Base-by-base conservation (phyloP, 2,329 filamentous ascomycete species). In the Botrytis pseudocinerea region DNA sequence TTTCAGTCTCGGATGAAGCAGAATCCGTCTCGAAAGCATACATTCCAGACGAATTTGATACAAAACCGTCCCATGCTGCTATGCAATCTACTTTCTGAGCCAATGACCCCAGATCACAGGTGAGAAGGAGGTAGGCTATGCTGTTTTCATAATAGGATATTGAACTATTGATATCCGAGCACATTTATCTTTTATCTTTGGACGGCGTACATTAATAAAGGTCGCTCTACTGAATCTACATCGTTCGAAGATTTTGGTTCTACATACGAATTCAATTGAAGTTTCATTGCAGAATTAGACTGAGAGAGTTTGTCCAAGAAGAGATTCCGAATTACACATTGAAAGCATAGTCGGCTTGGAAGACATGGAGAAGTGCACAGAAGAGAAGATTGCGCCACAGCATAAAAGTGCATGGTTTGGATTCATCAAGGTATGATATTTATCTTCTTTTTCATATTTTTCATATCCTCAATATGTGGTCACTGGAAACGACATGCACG, bases 351-450 rank as follows among this genome's bases (percentile, higher is more conserved):
- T 57, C 16, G 48, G 16, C 22, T 42, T 14, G 2, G 28, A 46
- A 60, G 38, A 32, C 1, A 72, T 72, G 70, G 62, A 73, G 9
- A 73, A 68, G 14, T 71, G 69, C 28, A 62, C 35, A 46, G 73
- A 70, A 14, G 77, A 79, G 69, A 78, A 77, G 60, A 48, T 79
- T 42, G 69, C 75, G 18, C 42, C 74, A 3, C 74, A 76, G 60
- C 77, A 80, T 40, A 79, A 77, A 72, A 78, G 74, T 65, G 78
- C 78, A 16, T 79, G 77, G 74, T 78, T 80, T 66, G 77, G 77
- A 25, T 80, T 80, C 54, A 76, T 80, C 69, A 80, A 80, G 76
- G 79, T 80, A 74, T 38, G 61, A 48, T 46, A 59, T 42, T 44
- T 35, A 35, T 71, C 54, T n/a, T 54, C 69, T 14, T 61, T 54